Conservation (phyloP, 257 asterid genomes). For the Dorcoceras hygrometricum region DNA sequence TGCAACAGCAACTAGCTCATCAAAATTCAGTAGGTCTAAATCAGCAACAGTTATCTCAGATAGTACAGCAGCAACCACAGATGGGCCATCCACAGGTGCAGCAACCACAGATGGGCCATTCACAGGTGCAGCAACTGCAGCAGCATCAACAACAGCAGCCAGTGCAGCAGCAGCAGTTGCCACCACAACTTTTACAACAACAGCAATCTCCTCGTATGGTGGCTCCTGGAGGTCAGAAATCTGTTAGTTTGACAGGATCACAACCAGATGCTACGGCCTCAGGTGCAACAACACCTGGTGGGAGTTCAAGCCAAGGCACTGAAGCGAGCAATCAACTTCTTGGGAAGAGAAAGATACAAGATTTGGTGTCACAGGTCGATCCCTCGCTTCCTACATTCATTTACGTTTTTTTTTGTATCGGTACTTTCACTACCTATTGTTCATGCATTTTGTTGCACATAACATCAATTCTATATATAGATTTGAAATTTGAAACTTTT, state of each 20-base stretch:
- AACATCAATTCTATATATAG: slow-evolving; percentile 18
- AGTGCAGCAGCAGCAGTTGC: slow-evolving; percentile 34
- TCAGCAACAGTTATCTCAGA: slow-evolving; percentile 71
- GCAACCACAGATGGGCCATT: slow-evolving; percentile 61
- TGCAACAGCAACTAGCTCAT: slow-evolving; percentile 67
- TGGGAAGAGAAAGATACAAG: slow-evolving; percentile 91
- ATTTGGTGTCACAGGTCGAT: slow-evolving; percentile 77
- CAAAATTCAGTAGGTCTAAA: slow-evolving; percentile 60
- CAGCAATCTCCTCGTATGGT: slow-evolving; percentile 72
- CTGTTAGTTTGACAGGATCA: slow-evolving; percentile 85
- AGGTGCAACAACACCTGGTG: slow-evolving; percentile 86
- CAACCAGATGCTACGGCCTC: slow-evolving; percentile 92
- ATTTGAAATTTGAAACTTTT: slow-evolving; percentile 18
- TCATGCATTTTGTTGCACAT: no score
- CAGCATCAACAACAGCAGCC: slow-evolving; percentile 34
- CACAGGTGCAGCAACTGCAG: slow-evolving; percentile 38
- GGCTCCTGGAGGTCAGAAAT: slow-evolving; percentile 67
- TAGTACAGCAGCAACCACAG: slow-evolving; percentile 73
- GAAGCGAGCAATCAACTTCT: slow-evolving; percentile 86
- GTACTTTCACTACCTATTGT: no score
- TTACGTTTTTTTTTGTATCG: not conserved
- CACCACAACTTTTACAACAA: slow-evolving; percentile 48
- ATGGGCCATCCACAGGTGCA: slow-evolving; percentile 53
- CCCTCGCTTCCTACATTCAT: slow-evolving; percentile 8
- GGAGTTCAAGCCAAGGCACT: slow-evolving; percentile 92